Percentiles rank a stretch among this genome's conserved stretches.
phyloP scores from a whole-genome alignment of 306 rosid species.

The Begonia masoniana region DNA sequence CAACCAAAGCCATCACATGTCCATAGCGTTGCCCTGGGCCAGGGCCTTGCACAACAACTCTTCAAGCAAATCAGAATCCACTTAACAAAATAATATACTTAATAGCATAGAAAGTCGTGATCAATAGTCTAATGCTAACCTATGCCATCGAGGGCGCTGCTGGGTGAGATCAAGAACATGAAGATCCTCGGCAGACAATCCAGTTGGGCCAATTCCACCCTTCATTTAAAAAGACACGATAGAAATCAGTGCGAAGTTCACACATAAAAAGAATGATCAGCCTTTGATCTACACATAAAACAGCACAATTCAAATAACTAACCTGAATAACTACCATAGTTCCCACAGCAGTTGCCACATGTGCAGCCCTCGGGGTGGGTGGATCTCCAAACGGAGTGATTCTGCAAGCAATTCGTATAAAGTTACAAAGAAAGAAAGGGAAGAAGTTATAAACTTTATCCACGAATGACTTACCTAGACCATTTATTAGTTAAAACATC shows the following conservation, averaged over 20 bases:
- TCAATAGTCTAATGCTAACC: conserved; percentile 36
- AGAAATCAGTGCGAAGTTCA: too few relatives aligned
- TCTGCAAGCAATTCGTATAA: conserved; percentile 27
- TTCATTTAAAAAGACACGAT: conserved; percentile 16
- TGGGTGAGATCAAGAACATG: conserved; percentile 99
- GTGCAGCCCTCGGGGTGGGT: conserved; percentile 99
- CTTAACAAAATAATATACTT: conserved; percentile 11
- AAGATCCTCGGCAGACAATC: conserved; percentile 96
- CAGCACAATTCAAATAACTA: not conserved
- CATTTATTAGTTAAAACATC: conserved; percentile 91
- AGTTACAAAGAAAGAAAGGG: conserved; percentile 10
- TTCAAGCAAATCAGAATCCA: conserved; percentile 32
- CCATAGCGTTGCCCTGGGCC: conserved; percentile 99
- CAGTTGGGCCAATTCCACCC: conserved; percentile 99
- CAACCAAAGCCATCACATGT: conserved; percentile 99
- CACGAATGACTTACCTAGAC: conserved; percentile 81
- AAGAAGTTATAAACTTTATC: conserved; percentile 1
- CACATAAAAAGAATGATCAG: too few relatives aligned
- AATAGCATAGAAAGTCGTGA: conserved; percentile 1
- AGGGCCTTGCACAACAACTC: conserved; percentile 99
- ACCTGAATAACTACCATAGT: conserved; percentile 99
- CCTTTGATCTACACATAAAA: too few relatives aligned
- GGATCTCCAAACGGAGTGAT: conserved; percentile 94
- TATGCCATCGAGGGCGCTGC: conserved; percentile 97
- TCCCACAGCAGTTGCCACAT: conserved; percentile 99